Evolutionary conservation across 768 basidiomycete genomes (phyloP), one percentile per base, ranked within the genome.

Genomic region (Amanita pseudoporphyria): DNA sequence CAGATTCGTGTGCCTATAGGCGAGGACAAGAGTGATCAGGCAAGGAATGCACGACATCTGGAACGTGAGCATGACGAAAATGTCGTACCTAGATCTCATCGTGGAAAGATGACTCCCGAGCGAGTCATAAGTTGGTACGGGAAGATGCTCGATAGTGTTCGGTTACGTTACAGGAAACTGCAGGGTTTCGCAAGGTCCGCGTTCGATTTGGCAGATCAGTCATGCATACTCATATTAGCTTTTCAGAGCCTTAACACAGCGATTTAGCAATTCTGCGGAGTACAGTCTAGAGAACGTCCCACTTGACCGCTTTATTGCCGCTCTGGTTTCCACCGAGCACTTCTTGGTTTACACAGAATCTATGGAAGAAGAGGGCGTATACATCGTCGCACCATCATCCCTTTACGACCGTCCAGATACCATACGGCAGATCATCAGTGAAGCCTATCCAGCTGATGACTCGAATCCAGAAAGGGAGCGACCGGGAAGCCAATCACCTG

Each of bases 181-280:
- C 90, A 93, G 58, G 87, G 95, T 3, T 94, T 96, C 64, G 87
- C 88, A 39, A 77, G 90, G 91, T 90, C 59, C 57, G 71, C 39
- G n/a, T 56, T 47, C 45, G 18, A 30, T 28, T 14, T 12, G 22
- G 35, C 21, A 45, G 2, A 49, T 45, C 21, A 35, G 28, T 32
- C 43, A 38, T 38, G 52, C 9, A 47, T 45, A 57, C 39, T 31
- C 21, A 52, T 37, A 47, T 2, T 57, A 14, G 52, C 9, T 28
- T 49, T 33, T 35, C 40, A 86, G 84, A 54, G 79, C 78, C 3
- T 70, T 86, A 39, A 84, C 87, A 0, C 88, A 91, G 57, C 80
- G 90, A 41, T 94, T 94, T 69, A 87, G 87, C 59, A 96, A 94
- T 64, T 88, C 93, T 5, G 87, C 91, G 1, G 93, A 96, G 63